Conservation (phyloP, 1,284 basidiomycete species). For the Fomitopsis palustris region DNA sequence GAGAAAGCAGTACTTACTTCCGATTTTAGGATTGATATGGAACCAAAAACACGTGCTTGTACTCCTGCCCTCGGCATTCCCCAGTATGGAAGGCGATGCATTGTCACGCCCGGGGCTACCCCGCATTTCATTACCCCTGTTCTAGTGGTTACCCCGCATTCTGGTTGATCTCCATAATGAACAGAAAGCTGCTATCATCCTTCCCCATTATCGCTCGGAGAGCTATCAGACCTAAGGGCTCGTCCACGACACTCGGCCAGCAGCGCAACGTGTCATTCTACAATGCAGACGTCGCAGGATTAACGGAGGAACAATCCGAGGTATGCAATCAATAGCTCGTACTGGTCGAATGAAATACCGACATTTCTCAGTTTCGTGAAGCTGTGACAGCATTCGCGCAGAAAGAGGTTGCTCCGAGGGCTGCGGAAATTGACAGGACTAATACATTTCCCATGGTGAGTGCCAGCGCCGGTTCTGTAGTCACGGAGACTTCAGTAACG, state of each 20-base stretch:
- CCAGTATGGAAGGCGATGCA: background rate
- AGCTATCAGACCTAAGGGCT: too few relatives aligned
- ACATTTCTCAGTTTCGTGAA: slow-evolving; percentile 65
- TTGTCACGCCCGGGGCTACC: background rate
- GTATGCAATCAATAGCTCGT: slow-evolving; percentile 34
- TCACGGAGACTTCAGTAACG: background rate
- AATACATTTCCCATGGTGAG: slow-evolving; percentile 77
- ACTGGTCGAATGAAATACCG: background rate
- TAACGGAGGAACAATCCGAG: slow-evolving; percentile 82
- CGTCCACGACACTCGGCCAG: background rate
- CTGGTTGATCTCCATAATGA: background rate
- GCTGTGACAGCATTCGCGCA: slow-evolving; percentile 77
- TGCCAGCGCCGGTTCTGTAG: slow-evolving; percentile 5
- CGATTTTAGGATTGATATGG: too few relatives aligned
- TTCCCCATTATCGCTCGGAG: background rate
- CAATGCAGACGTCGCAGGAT: slow-evolving; percentile 74
- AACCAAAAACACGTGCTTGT: too few relatives aligned
- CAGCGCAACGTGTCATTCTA: slow-evolving; percentile 58
- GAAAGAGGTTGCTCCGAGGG: slow-evolving; percentile 78
- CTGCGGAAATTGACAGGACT: slow-evolving; percentile 79
- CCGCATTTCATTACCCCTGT: background rate
- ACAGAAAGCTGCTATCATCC: background rate
- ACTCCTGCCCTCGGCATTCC: background rate
- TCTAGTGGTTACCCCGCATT: background rate
- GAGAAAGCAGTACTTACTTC: too few relatives aligned